Evolutionary conservation across 371 early-diverging fungal species (phyloP).

Genomic region (Mortierella sp.): DNA sequence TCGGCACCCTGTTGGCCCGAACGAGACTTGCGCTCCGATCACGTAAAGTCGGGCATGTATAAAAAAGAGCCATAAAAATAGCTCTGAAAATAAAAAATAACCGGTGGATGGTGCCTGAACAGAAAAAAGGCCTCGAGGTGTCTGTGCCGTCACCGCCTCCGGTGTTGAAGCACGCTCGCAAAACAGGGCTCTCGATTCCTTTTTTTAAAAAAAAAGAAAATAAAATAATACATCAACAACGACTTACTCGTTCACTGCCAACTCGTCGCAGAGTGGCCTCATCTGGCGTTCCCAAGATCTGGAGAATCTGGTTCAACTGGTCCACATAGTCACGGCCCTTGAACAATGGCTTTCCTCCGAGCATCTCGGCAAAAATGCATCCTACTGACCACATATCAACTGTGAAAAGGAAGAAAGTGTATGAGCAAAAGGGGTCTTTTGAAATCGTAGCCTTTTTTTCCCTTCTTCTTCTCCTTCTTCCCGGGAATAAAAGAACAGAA

Average conservation of each 20-base stretch:
- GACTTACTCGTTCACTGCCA: conserved; percentile 76
- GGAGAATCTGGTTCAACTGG: conserved; percentile 98
- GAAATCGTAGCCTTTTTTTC: background rate
- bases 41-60: no score
- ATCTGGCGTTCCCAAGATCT: conserved; percentile 97
- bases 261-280: conserved; percentile 91
- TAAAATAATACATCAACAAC: background rate
- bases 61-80: no score
- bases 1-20: no score
- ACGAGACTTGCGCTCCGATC: no score
- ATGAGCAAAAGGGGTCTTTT: background rate
- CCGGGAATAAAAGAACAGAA: background rate
- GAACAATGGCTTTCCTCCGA: conserved; percentile 90
- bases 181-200: background rate
- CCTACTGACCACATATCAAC: conserved; percentile 99
- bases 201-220: conserved; percentile 3
- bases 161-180: background rate
- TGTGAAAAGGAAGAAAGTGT: conserved; percentile 29
- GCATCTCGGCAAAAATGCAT: conserved; percentile 97
- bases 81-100: no score
- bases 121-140: background rate
- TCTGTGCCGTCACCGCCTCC: background rate
- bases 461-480: conserved; percentile 2
- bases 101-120: background rate
- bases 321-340: conserved; percentile 96